Percentiles rank a stretch among this genome's conserved stretches.
These are phyloP conservation scores for Alopecurus myosuroides DNA, from an alignment of 176 grass and related monocot genomes.

Conservation along the genomic window DNA sequence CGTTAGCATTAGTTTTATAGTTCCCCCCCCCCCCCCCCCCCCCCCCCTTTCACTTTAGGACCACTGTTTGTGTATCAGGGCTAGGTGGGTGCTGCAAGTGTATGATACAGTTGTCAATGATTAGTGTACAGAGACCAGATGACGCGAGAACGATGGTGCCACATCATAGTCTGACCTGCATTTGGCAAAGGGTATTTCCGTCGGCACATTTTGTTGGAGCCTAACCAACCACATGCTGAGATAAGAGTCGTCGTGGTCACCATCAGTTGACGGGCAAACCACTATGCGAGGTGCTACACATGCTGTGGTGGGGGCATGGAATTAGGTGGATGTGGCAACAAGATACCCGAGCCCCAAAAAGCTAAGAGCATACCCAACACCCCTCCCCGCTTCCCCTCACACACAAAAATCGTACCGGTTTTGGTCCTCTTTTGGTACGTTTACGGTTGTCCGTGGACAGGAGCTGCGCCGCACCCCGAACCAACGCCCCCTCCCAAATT, in stretches of 20 bases:
- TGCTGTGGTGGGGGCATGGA: conserved; percentile 34
- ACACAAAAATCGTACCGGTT: too few species aligned
- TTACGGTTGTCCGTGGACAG: too few species aligned
- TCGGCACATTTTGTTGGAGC: not conserved
- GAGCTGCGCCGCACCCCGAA: too few species aligned
- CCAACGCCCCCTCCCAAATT: too few species aligned
- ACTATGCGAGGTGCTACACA: conserved; percentile 32
- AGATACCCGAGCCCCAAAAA: conserved; percentile 45
- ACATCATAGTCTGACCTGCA: not conserved
- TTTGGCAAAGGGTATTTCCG: not conserved
- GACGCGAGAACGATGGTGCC: not conserved
- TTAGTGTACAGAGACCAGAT: not conserved
- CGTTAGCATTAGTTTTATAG: not conserved
- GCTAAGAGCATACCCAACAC: too few species aligned
- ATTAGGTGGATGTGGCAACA: conserved; percentile 78
- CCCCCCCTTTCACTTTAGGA: not conserved
- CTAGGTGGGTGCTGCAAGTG: not conserved
- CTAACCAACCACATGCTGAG: not conserved
- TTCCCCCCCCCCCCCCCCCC: too few species aligned
- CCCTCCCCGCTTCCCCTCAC: too few species aligned
- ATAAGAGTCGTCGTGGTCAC: conserved; percentile 6
- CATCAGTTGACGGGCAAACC: conserved; percentile 17
- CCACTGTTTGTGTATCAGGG: too few species aligned
- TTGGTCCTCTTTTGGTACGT: too few species aligned
- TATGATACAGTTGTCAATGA: not conserved